phyloP scores from a whole-genome alignment of 495 filamentous ascomycete genomes.

The Friedmanniomyces endolithicus region DNA sequence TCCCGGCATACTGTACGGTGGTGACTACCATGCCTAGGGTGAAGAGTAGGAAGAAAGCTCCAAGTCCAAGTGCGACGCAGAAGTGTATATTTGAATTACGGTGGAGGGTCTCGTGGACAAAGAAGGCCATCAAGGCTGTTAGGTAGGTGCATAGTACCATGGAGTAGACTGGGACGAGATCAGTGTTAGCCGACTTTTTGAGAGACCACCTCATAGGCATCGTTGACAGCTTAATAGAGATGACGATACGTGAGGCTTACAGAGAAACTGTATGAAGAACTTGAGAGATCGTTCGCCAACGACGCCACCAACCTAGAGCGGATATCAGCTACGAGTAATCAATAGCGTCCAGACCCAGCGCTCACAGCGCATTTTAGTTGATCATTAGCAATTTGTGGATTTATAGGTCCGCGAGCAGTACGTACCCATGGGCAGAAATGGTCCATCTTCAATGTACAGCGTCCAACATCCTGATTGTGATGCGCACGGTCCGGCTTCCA shows the following conservation, averaged over 20 bases:
- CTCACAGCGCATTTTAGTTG: too few relatives aligned
- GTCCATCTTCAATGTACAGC: constrained; percentile 81
- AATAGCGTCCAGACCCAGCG: neutral
- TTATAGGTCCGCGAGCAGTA: neutral
- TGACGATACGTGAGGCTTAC: too few relatives aligned
- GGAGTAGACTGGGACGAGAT: constrained; percentile 39
- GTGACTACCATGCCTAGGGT: constrained; percentile 58
- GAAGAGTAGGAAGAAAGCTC: constrained; percentile 43
- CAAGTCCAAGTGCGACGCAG: constrained; percentile 39
- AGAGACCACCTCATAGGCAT: too few relatives aligned
- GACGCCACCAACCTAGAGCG: constrained; percentile 56
- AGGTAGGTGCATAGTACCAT: constrained; percentile 51
- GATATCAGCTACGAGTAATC: constrained; percentile 31
- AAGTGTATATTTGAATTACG: constrained; percentile 36
- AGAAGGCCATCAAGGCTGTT: constrained; percentile 47
- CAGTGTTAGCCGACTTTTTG: too few relatives aligned
- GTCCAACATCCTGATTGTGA: constrained; percentile 66
- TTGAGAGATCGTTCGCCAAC: constrained; percentile 77
- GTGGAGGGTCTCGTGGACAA: constrained; percentile 26
- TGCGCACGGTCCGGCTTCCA: constrained; percentile 80
- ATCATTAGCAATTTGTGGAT: too few relatives aligned
- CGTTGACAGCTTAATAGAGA: too few relatives aligned
- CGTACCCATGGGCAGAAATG: constrained; percentile 82
- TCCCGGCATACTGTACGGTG: constrained; percentile 51
- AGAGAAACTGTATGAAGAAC: constrained; percentile 75